These are phyloP conservation scores for Discostella stelligeroides DNA, from an alignment of 108 stramenopile genomes.

Conservation along the genomic window DNA sequence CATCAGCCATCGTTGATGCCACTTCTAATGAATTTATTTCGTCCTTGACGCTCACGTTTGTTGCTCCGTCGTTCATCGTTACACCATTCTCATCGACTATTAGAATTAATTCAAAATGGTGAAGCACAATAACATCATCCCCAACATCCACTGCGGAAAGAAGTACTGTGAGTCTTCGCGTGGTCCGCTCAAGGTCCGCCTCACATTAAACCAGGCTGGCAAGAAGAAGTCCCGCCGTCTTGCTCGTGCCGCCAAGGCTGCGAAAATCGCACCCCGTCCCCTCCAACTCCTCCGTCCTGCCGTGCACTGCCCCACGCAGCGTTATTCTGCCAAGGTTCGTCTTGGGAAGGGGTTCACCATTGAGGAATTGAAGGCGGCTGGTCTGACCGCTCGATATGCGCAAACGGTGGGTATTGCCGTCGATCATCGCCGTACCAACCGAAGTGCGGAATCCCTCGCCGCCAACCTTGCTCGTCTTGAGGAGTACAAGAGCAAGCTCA, in stretches of 20 bases:
- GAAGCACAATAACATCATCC: slow-evolving; percentile 99
- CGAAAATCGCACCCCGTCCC: slow-evolving; percentile 95
- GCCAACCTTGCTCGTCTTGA: slow-evolving; percentile 94
- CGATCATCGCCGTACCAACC: slow-evolving; percentile 94
- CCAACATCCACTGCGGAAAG: slow-evolving; percentile 99
- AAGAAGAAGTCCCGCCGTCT: slow-evolving; percentile 97
- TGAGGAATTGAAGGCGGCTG: slow-evolving; percentile 96
- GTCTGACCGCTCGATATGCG: slow-evolving; percentile 84
- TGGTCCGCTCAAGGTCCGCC: slow-evolving; percentile 91
- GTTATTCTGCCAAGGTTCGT: slow-evolving; percentile 94
- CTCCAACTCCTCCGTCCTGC: slow-evolving; percentile 91
- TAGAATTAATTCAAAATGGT: slow-evolving; percentile 73
- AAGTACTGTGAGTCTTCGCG: slow-evolving; percentile 87
- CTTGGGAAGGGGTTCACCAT: slow-evolving; percentile 96
- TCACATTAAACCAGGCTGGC: slow-evolving; percentile 95
- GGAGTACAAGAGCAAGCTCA: slow-evolving; percentile 94
- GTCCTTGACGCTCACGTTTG: neutral
- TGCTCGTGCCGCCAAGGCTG: slow-evolving; percentile 94
- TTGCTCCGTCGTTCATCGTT: neutral
- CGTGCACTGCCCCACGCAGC: slow-evolving; percentile 96
- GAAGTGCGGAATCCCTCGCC: slow-evolving; percentile 77
- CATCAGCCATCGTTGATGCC: too few species aligned
- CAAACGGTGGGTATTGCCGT: slow-evolving; percentile 96
- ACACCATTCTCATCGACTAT: neutral
- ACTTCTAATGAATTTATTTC: too few species aligned